Evolutionary conservation across 371 early-diverging fungal genomes (phyloP).

Genomic region (Rhizopus sp.): DNA sequence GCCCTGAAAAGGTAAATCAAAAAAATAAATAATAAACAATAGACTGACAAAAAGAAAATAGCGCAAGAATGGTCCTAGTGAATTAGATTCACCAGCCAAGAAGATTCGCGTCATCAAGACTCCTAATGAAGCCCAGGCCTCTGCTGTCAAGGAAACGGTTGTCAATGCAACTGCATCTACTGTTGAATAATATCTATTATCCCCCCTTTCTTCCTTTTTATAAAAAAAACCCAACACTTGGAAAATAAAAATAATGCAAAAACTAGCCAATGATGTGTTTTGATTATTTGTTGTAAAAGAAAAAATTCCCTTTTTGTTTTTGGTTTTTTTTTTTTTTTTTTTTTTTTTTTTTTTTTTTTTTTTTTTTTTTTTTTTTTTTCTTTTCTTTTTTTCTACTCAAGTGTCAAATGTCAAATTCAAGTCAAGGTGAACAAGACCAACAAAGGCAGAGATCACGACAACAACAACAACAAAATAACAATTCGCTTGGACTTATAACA

Average conservation of each 20-base stretch:
- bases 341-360: not conserved
- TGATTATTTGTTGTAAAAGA: not conserved
- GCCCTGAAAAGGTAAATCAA: conserved; percentile 1
- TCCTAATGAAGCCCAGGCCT: no score
- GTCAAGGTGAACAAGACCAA: not conserved
- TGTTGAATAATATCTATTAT: no score
- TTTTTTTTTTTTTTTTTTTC: conserved; percentile 2
- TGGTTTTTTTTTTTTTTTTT: not conserved
- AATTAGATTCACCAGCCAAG: no score
- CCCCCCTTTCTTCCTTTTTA: not conserved
- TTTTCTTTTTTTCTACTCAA: not conserved
- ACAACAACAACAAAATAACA: not conserved
- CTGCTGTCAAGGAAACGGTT: no score
- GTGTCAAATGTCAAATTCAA: not conserved
- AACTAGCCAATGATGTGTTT: not conserved
- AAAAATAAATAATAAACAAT: no score
- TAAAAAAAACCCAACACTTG: not conserved
- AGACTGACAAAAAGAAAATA: no score
- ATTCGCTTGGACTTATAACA: not conserved
- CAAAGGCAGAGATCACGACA: not conserved
- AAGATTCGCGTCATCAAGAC: no score
- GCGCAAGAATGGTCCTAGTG: no score
- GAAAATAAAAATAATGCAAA: conserved; percentile 7
- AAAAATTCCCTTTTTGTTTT: not conserved
- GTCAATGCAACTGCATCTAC: no score